Evolutionary conservation across 2,329 filamentous ascomycete species (phyloP).

Genomic region (Fusarium hostae): DNA sequence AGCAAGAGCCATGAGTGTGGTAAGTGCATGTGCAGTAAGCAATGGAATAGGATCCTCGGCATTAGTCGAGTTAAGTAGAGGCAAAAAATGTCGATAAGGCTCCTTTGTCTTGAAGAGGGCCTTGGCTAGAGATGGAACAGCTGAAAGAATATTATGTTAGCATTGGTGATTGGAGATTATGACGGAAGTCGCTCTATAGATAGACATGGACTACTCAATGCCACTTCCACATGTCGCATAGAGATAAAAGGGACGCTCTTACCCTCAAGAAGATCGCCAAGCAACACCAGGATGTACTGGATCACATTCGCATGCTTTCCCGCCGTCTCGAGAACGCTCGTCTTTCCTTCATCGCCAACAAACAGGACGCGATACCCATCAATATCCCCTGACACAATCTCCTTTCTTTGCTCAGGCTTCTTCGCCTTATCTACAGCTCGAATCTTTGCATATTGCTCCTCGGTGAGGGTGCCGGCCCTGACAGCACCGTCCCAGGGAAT

Average conservation of each 20-base stretch:
- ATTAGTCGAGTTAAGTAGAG: conserved; percentile 83
- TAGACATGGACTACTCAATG: not conserved
- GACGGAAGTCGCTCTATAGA: conserved; percentile 10
- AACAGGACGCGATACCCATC: conserved; percentile 84
- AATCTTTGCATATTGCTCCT: conserved; percentile 94
- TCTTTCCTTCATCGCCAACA: conserved; percentile 76
- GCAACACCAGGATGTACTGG: conserved; percentile 92
- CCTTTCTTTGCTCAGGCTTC: conserved; percentile 82
- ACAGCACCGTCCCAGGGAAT: conserved; percentile 99
- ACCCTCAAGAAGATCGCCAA: conserved; percentile 90
- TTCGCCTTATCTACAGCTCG: conserved; percentile 96
- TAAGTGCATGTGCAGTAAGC: conserved; percentile 87
- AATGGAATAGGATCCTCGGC: conserved; percentile 84
- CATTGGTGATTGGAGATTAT: conserved; percentile 2
- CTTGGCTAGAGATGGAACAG: conserved; percentile 80
- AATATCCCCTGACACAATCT: conserved; percentile 82
- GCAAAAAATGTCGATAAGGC: conserved; percentile 85
- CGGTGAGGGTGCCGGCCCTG: conserved; percentile 90
- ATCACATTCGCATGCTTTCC: conserved; percentile 89
- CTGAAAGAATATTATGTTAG: conserved; percentile 59
- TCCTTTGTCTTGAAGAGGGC: conserved; percentile 79
- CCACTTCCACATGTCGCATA: conserved; percentile 11
- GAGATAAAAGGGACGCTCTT: conserved; percentile 44
- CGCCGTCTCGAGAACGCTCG: conserved; percentile 83
- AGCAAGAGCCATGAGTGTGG: conserved; percentile 77